phyloP scores from a whole-genome alignment of 306 rosid species.

The Rubus parviflorus region DNA sequence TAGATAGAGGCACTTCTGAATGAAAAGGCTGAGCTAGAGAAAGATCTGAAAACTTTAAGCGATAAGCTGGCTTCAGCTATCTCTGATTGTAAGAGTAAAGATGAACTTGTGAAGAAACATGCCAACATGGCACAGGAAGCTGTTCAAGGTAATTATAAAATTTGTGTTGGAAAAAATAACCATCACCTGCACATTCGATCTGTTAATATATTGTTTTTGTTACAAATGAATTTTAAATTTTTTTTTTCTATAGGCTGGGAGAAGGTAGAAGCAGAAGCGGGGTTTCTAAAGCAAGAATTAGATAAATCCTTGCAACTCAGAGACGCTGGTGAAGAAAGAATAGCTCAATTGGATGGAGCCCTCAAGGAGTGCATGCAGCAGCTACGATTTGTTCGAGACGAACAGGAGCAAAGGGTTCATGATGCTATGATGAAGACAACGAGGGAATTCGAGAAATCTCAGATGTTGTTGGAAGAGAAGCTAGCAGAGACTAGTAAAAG shows the following conservation, averaged over 20 bases:
- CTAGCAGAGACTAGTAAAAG: slow-evolving; percentile 56
- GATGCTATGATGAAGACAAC: slow-evolving; percentile 73
- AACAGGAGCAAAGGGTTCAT: slow-evolving; percentile 73
- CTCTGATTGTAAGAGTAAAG: slow-evolving; percentile 65
- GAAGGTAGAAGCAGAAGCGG: slow-evolving; percentile 60
- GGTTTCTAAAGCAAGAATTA: slow-evolving; percentile 51
- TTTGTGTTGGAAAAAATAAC: slow-evolving; percentile 8
- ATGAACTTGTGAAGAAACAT: slow-evolving; percentile 73
- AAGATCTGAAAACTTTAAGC: slow-evolving; percentile 52
- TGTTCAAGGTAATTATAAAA: slow-evolving; percentile 47
- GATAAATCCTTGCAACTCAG: slow-evolving; percentile 59
- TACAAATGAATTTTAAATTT: slow-evolving; percentile 26
- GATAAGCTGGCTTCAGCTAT: slow-evolving; percentile 58
- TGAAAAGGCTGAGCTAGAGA: slow-evolving; percentile 74
- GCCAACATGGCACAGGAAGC: slow-evolving; percentile 74
- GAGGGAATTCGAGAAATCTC: slow-evolving; percentile 60
- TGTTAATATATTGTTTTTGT: background rate
- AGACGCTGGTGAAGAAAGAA: slow-evolving; percentile 59
- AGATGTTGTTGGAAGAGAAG: slow-evolving; percentile 57
- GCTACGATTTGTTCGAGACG: slow-evolving; percentile 80
- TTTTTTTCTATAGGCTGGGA: slow-evolving; percentile 56
- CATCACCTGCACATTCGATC: background rate
- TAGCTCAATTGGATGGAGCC: slow-evolving; percentile 70
- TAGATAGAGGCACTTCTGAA: slow-evolving; percentile 54
- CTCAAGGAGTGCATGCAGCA: slow-evolving; percentile 92